Percentiles rank a stretch among this genome's conserved stretches.
phyloP scores from a whole-genome alignment of 1,284 basidiomycete species.

The Coniferiporia weirii region DNA sequence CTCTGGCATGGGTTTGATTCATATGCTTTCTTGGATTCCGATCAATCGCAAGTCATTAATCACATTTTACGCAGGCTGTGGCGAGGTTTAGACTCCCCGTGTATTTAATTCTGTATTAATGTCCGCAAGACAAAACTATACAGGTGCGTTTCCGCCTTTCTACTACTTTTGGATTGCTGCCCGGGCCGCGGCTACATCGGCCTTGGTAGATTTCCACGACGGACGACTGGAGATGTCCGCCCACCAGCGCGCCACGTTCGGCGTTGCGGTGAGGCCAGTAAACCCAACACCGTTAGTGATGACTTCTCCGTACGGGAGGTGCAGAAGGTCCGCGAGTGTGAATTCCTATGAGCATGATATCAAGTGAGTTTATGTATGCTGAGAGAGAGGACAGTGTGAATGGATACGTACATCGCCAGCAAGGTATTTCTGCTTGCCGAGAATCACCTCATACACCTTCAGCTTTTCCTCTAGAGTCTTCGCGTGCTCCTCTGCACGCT shows the following conservation, averaged over 20 bases:
- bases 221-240: slow-evolving; percentile 12
- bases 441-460: slow-evolving; percentile 41
- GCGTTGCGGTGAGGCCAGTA: neutral
- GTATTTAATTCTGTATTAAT: no score
- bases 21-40: no score
- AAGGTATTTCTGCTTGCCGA: slow-evolving; percentile 43
- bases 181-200: neutral
- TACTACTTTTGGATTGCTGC: no score
- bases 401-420: slow-evolving; percentile 35
- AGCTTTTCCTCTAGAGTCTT: slow-evolving; percentile 31
- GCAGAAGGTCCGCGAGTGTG: slow-evolving; percentile 16
- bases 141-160: no score
- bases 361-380: neutral
- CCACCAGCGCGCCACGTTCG: slow-evolving; percentile 21
- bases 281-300: neutral
- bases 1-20: no score
- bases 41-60: no score
- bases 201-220: slow-evolving; percentile 12
- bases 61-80: no score
- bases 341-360: slow-evolving; percentile 4
- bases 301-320: slow-evolving; percentile 10
- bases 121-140: no score
- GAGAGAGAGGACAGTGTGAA: neutral
- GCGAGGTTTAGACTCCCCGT: no score
- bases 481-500: slow-evolving; percentile 24